phyloP scores from a whole-genome alignment of 352 stramenopile genomes.

The Phytopythium aichiense region DNA sequence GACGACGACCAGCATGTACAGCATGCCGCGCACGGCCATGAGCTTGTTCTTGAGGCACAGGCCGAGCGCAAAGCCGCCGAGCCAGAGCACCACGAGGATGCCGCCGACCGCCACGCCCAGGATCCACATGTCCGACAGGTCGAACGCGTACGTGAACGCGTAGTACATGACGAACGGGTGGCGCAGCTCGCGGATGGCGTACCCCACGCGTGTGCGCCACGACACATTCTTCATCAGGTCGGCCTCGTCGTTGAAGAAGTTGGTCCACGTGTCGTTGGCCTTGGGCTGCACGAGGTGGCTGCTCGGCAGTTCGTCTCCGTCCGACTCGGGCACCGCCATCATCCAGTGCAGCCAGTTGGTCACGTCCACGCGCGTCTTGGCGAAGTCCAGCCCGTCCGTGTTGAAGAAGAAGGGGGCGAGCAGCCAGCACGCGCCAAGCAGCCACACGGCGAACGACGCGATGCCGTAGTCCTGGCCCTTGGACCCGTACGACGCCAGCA shows the following conservation, averaged over 20 bases:
- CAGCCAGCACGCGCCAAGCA: constrained; percentile 77
- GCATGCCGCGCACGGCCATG: constrained; percentile 36
- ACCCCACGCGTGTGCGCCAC: constrained; percentile 59
- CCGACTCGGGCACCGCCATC: constrained; percentile 49
- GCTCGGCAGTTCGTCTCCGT: constrained; percentile 40
- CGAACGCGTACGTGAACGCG: constrained; percentile 71
- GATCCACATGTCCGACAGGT: constrained; percentile 55
- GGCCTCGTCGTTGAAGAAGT: constrained; percentile 80
- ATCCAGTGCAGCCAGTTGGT: constrained; percentile 81
- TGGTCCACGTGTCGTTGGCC: constrained; percentile 57
- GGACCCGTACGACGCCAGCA: constrained; percentile 72
- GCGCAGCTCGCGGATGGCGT: constrained; percentile 70
- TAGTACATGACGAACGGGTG: constrained; percentile 85
- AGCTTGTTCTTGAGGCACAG: constrained; percentile 62
- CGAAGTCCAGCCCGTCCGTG: constrained; percentile 82
- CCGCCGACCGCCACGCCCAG: constrained; percentile 57
- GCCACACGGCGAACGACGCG: constrained; percentile 85
- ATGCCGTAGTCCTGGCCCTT: constrained; percentile 87
- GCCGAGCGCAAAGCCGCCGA: constrained; percentile 51
- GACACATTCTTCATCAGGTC: constrained; percentile 57
- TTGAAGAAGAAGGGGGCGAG: constrained; percentile 87
- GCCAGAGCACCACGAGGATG: constrained; percentile 58
- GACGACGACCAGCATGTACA: constrained; percentile 76
- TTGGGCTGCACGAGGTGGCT: constrained; percentile 16
- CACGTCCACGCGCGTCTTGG: constrained; percentile 83